Conservation (phyloP, 192 early-diverging fungal species). For the Umbelopsis vinacea region DNA sequence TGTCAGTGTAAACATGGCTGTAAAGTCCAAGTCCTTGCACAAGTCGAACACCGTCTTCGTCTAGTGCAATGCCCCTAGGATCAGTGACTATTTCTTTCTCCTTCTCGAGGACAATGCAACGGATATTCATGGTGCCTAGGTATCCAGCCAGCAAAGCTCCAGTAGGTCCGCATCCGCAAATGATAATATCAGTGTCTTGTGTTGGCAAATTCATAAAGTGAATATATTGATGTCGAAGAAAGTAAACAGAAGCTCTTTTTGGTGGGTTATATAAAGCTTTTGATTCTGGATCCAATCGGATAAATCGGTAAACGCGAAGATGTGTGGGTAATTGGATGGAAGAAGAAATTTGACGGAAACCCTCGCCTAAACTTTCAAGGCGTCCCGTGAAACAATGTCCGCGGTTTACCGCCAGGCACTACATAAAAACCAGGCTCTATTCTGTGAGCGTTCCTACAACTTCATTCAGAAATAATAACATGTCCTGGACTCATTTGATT, state of each 20-base stretch:
- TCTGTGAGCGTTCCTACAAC: neutral
- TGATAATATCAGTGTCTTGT: constrained; percentile 16
- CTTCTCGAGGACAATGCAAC: constrained; percentile 8
- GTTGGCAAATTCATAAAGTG: neutral
- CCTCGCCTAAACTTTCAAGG: too few relatives aligned
- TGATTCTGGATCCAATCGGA: too few relatives aligned
- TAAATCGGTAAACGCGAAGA: too few relatives aligned
- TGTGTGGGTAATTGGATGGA: too few relatives aligned
- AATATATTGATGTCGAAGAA: too few relatives aligned
- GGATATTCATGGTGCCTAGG: constrained; percentile 19
- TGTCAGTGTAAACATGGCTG: neutral
- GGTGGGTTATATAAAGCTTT: too few relatives aligned
- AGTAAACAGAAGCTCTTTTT: too few relatives aligned
- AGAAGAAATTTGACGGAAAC: too few relatives aligned
- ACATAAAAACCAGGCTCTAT: too few relatives aligned
- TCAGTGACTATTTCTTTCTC: constrained; percentile 5
- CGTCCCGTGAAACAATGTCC: too few relatives aligned
- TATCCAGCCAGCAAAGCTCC: constrained; percentile 23
- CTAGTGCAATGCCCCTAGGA: constrained; percentile 20
- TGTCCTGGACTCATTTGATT: constrained; percentile 22
- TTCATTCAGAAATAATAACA: neutral
- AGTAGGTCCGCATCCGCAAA: constrained; percentile 17
- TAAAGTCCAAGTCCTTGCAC: constrained; percentile 8
- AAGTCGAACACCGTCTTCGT: constrained; percentile 19
- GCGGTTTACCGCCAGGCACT: neutral